Evolutionary conservation across 2,329 filamentous ascomycete genomes (phyloP).

Genomic region (Fusarium siculi): DNA sequence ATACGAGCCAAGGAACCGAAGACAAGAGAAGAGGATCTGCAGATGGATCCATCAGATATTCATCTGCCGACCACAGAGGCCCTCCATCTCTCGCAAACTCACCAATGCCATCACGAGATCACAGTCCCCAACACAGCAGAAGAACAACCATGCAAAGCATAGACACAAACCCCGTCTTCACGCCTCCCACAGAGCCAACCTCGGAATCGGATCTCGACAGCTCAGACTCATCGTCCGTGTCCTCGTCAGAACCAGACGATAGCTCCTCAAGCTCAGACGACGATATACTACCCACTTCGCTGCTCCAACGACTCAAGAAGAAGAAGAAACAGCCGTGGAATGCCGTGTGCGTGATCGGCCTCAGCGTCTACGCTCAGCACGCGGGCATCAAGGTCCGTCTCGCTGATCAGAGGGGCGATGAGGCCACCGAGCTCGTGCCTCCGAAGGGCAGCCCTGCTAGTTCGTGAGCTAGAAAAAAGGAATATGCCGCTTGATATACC

Average conservation of each 20-base stretch:
- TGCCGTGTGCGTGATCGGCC: slow-evolving; percentile 54
- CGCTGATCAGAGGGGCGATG: slow-evolving; percentile 46
- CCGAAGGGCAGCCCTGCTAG: slow-evolving; percentile 21
- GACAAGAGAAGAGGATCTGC: slow-evolving; percentile 18
- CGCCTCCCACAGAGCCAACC: slow-evolving; percentile 26
- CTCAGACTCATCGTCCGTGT: slow-evolving; percentile 39
- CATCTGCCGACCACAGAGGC: not conserved
- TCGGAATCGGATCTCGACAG: slow-evolving; percentile 22
- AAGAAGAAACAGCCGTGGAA: slow-evolving; percentile 51
- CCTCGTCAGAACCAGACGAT: slow-evolving; percentile 31
- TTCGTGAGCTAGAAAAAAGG: not conserved
- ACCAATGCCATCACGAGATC: not conserved
- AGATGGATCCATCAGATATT: not conserved
- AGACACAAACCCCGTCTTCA: slow-evolving; percentile 23
- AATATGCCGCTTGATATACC: not conserved
- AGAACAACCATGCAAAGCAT: slow-evolving; percentile 24
- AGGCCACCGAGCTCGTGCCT: slow-evolving; percentile 38
- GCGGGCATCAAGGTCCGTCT: slow-evolving; percentile 49
- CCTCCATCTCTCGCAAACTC: slow-evolving; percentile 1
- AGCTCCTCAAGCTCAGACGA: slow-evolving; percentile 41
- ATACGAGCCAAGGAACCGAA: slow-evolving; percentile 7
- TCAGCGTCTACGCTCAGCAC: slow-evolving; percentile 53
- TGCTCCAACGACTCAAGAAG: not conserved
- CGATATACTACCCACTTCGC: slow-evolving; percentile 5
- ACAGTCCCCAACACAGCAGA: slow-evolving; percentile 4